phyloP scores from a whole-genome alignment of 768 basidiomycete species.

The Mycena epipterygia region DNA sequence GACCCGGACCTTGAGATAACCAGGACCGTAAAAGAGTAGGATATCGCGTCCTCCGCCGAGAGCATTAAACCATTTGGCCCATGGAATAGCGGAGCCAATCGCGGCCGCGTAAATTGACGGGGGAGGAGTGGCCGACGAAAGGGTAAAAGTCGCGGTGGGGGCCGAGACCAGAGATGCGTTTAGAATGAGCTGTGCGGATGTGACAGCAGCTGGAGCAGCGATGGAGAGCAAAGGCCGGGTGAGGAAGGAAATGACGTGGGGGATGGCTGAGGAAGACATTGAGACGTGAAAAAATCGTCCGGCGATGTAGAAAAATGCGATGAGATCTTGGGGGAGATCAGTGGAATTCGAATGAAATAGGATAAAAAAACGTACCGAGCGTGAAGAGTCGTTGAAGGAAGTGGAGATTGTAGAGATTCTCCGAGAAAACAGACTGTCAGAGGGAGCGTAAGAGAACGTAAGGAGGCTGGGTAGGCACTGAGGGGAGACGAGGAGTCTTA shows the following conservation, averaged over 20 bases:
- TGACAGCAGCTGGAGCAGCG: constrained; percentile 10
- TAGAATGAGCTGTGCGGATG: constrained; percentile 28
- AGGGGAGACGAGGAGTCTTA: constrained; percentile 27
- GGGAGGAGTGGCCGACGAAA: constrained; percentile 8
- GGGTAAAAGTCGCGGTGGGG: constrained; percentile 6
- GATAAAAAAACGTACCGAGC: constrained; percentile 9
- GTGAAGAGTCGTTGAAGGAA: constrained; percentile 16
- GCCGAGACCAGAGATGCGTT: constrained; percentile 13
- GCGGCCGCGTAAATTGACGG: constrained; percentile 26
- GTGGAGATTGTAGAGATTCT: constrained; percentile 12
- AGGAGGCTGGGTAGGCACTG: constrained; percentile 13
- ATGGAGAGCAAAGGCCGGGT: constrained; percentile 24
- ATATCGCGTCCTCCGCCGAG: constrained; percentile 13
- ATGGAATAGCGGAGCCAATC: constrained; percentile 28
- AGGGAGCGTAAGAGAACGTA: constrained; percentile 23
- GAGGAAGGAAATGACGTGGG: constrained; percentile 34
- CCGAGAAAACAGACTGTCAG: constrained; percentile 24
- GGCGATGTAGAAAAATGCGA: constrained; percentile 7
- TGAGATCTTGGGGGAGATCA: not conserved
- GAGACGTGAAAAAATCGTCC: constrained; percentile 8
- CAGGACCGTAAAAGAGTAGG: constrained; percentile 30
- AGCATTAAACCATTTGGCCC: constrained; percentile 27
- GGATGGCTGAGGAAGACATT: constrained; percentile 33
- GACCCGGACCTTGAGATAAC: constrained; percentile 28
- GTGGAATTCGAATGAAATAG: not conserved